Conservation (phyloP, 2,329 filamentous ascomycete genomes). For the Ophiocordyceps robertsii region DNA sequence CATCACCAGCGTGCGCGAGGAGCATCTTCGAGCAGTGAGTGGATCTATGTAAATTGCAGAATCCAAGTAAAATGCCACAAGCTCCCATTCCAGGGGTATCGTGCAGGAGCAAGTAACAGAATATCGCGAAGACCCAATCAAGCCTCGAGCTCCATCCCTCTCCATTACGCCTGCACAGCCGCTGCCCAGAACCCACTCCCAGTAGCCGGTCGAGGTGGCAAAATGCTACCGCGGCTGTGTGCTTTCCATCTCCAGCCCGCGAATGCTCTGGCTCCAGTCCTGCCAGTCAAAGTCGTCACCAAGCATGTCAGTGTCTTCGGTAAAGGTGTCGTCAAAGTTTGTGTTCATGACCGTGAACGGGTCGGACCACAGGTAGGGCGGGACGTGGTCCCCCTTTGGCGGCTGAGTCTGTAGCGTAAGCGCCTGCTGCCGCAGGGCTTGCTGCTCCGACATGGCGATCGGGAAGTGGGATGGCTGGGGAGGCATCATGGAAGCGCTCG, state of each 20-base stretch:
- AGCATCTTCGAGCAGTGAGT: too few relatives aligned
- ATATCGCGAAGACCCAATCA: too few relatives aligned
- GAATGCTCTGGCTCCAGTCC: conserved; percentile 30
- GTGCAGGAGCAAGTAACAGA: too few relatives aligned
- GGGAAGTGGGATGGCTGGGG: not conserved
- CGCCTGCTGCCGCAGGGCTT: conserved; percentile 8
- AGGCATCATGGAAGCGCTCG: not conserved
- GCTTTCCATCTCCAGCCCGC: conserved; percentile 21
- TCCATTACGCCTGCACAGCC: too few relatives aligned
- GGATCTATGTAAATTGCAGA: too few relatives aligned
- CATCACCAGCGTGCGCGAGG: too few relatives aligned
- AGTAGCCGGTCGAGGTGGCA: not conserved
- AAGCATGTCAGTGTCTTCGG: conserved; percentile 24
- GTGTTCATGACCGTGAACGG: conserved; percentile 15
- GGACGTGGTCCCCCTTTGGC: conserved; percentile 19
- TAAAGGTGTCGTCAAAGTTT: conserved; percentile 12
- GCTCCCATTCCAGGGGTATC: too few relatives aligned
- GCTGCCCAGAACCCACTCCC: too few relatives aligned
- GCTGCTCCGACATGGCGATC: conserved; percentile 5
- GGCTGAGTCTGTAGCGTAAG: conserved; percentile 10
- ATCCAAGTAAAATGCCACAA: too few relatives aligned
- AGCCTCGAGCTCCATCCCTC: too few relatives aligned
- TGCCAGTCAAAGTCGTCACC: conserved; percentile 35
- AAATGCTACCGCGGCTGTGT: conserved; percentile 6
- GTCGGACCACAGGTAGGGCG: conserved; percentile 28